Conservation (phyloP, 2,329 filamentous ascomycete genomes). For the Aspergillus bombycis region DNA sequence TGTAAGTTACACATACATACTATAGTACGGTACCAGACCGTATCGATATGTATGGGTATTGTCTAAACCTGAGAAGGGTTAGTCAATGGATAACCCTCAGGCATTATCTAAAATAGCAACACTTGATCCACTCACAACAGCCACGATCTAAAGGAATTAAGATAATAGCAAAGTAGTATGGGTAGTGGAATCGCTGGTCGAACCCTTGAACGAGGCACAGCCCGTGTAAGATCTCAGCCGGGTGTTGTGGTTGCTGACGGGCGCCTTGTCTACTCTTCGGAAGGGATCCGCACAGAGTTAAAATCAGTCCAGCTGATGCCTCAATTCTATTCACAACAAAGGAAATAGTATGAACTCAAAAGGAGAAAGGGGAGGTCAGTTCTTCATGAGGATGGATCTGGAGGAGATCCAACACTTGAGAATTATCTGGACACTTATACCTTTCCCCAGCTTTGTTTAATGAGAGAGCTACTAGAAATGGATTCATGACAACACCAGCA, state of each 20-base stretch:
- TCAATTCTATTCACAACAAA: conserved; percentile 7
- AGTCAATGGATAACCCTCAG: neutral
- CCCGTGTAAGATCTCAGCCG: neutral
- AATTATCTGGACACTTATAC: neutral
- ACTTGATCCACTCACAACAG: conserved; percentile 15
- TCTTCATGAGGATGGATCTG: neutral
- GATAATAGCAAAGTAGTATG: neutral
- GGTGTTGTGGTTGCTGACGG: neutral
- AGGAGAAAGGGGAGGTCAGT: neutral
- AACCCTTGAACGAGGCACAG: neutral
- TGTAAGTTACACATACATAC: conserved; percentile 10
- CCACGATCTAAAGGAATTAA: neutral
- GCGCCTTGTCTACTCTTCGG: neutral
- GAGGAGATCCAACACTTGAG: neutral
- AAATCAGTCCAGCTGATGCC: conserved; percentile 14
- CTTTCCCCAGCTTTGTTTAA: neutral
- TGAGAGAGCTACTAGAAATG: neutral
- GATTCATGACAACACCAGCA: neutral
- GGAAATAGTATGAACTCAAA: neutral
- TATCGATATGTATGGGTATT: conserved; percentile 12
- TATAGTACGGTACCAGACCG: conserved; percentile 14
- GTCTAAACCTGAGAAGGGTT: neutral
- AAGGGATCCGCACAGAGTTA: neutral
- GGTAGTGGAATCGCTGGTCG: neutral
- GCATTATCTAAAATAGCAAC: conserved; percentile 18